Evolutionary conservation across 176 grass and related monocot species (phyloP), one percentile per base, ranked within the genome.

Genomic region (Ananas comosus): DNA sequence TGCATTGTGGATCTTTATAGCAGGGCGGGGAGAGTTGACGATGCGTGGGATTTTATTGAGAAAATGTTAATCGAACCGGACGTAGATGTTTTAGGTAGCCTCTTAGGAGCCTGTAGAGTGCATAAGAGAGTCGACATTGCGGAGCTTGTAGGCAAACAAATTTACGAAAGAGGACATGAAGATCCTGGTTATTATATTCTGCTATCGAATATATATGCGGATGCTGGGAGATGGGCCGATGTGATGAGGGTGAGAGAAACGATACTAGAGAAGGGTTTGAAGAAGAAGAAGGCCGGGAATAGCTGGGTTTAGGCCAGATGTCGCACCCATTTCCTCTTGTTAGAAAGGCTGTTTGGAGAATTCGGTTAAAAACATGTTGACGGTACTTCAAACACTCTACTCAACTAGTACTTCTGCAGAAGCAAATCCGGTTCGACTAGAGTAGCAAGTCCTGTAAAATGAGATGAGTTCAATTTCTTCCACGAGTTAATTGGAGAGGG

Each of bases 121-220:
- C 80, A 90, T 78, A 83, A 86, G 11, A 90, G 87, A 80, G 67
- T 80, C 70, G 83, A 90, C 54, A 80, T 90, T 83, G 87, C 87
- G 80, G 87, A 83, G 53, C 66, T 83, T 23, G 80, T 80, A 28
- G 64, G 80, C 9, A 49, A 68, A 57, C 71, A 47, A 72, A 90
- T 86, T 80, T 86, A 86, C 78, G 83, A 86, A 58, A 78, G 70
- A 68, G 83, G 75, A 11, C 63, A 80, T 56, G 64, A 49, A 68
- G 83, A 90, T 83, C 80, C 87, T 64, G 87, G 87, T n/a, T 90
- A 90, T 51, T 81, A 86, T 64, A 77, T 90, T 83, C 77, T 90
- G 24, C 21, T 90, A 17, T 86, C 87, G 54, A 90, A 90, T 64
- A 86, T 86, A 14, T 90, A 90, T 78, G 87, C 87, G 10, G 69